phyloP scores from a whole-genome alignment of 306 rosid species.

The Adenanthera pavonina region DNA sequence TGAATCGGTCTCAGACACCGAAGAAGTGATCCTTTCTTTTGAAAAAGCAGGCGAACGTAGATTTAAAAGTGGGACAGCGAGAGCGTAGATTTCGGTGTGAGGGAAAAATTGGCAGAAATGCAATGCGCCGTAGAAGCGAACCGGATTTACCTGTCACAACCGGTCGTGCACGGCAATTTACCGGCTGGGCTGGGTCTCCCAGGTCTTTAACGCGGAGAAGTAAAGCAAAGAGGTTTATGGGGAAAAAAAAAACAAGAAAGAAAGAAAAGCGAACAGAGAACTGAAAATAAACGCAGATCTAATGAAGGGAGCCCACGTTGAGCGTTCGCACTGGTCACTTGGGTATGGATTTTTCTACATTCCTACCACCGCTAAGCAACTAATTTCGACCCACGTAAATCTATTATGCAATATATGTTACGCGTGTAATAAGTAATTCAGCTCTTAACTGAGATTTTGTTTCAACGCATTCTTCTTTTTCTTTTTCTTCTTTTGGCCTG shows the following conservation, averaged over 20 bases:
- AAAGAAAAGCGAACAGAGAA: too few relatives aligned
- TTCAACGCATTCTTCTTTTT: too few relatives aligned
- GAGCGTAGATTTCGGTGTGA: not conserved
- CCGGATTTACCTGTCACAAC: slow-evolving; percentile 52
- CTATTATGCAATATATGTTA: too few relatives aligned
- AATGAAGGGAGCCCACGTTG: not conserved
- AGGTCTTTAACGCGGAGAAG: slow-evolving; percentile 38
- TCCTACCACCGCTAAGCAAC: not conserved
- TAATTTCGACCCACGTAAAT: not conserved
- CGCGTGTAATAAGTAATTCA: too few relatives aligned
- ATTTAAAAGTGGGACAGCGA: not conserved
- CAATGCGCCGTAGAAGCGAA: not conserved
- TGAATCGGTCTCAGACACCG: slow-evolving; percentile 39
- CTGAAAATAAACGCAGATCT: too few relatives aligned
- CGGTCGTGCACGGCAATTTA: slow-evolving; percentile 36
- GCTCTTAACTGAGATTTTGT: too few relatives aligned
- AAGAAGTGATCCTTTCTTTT: slow-evolving; percentile 30
- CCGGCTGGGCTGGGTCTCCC: slow-evolving; percentile 12
- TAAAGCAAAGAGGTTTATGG: not conserved
- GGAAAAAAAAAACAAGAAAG: too few relatives aligned
- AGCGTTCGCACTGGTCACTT: not conserved
- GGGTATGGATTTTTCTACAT: not conserved
- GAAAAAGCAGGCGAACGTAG: not conserved
- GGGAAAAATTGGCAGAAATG: not conserved
- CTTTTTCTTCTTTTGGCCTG: too few relatives aligned